phyloP scores from a whole-genome alignment of 2,329 filamentous ascomycete genomes.

The Hypoxylon sp. region DNA sequence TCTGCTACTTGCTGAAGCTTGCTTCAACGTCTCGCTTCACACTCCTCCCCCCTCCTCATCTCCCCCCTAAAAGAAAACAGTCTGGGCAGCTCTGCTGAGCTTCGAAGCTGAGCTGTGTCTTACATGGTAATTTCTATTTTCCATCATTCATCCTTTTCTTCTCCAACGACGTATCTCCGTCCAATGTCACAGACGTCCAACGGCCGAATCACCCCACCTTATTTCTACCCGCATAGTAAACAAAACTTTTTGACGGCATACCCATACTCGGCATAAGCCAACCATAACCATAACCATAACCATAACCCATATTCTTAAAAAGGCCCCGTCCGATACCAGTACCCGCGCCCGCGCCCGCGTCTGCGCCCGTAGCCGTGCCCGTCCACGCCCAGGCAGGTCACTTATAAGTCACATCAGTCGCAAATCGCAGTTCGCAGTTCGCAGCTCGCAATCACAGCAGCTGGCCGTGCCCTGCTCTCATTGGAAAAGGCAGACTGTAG shows the following conservation, averaged over 20 bases:
- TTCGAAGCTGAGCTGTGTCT: conserved; percentile 29
- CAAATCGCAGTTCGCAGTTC: neutral
- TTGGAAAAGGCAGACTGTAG: conserved; percentile 31
- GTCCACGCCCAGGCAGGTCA: neutral
- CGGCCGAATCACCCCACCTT: conserved; percentile 34
- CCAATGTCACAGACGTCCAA: conserved; percentile 8
- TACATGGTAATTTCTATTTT: conserved; percentile 20
- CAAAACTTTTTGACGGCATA: conserved; percentile 32
- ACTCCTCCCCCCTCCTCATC: too few relatives aligned
- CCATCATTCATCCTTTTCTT: conserved; percentile 19
- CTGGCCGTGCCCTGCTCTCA: neutral
- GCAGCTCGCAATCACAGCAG: neutral
- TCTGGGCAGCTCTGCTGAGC: conserved; percentile 1
- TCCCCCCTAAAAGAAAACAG: conserved; percentile 28
- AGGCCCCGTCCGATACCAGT: conserved; percentile 16
- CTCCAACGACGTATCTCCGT: conserved; percentile 33
- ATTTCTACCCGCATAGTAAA: conserved; percentile 35
- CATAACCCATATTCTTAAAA: neutral
- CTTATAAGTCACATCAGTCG: neutral
- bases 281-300: neutral
- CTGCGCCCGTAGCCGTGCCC: neutral
- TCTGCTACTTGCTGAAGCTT: neutral
- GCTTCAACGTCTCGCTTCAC: too few relatives aligned
- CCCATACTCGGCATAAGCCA: neutral
- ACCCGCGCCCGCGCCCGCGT: neutral